phyloP scores from a whole-genome alignment of 2,329 filamentous ascomycete genomes.

The Madurella fahalii region DNA sequence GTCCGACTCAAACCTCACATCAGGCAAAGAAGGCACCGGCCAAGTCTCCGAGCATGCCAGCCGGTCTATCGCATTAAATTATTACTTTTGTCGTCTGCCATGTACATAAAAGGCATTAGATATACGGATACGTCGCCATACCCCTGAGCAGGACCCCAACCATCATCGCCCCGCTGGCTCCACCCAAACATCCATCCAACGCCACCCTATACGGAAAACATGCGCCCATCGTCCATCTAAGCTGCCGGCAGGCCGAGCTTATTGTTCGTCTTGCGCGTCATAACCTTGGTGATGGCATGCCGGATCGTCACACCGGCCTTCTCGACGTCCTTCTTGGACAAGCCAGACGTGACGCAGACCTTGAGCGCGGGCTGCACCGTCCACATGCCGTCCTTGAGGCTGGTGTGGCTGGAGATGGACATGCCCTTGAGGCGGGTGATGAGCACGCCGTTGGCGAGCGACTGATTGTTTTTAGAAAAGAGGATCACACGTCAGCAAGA shows the following conservation, averaged over 20 bases:
- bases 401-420: constrained; percentile 60
- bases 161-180: neutral
- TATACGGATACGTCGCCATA: too few species aligned
- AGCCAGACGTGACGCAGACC: constrained; percentile 80
- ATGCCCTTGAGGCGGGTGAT: constrained; percentile 82
- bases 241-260: constrained; percentile 37
- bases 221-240: neutral
- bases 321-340: constrained; percentile 93
- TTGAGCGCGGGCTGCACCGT: constrained; percentile 78
- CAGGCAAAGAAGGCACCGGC: too few species aligned
- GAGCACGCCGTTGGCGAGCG: constrained; percentile 80
- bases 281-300: constrained; percentile 90
- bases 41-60: too few species aligned
- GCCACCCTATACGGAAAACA: neutral
- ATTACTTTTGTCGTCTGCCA: too few species aligned
- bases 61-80: too few species aligned
- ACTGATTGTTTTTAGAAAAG: constrained; percentile 45
- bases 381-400: constrained; percentile 65
- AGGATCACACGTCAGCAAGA: neutral
- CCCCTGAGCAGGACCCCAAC: neutral
- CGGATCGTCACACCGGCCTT: constrained; percentile 84
- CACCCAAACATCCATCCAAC: neutral
- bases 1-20: too few species aligned
- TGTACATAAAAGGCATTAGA: too few species aligned
- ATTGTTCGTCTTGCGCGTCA: constrained; percentile 60